phyloP scores from a whole-genome alignment of 805 yeast species.

The Ogataea nonfermentans region DNA sequence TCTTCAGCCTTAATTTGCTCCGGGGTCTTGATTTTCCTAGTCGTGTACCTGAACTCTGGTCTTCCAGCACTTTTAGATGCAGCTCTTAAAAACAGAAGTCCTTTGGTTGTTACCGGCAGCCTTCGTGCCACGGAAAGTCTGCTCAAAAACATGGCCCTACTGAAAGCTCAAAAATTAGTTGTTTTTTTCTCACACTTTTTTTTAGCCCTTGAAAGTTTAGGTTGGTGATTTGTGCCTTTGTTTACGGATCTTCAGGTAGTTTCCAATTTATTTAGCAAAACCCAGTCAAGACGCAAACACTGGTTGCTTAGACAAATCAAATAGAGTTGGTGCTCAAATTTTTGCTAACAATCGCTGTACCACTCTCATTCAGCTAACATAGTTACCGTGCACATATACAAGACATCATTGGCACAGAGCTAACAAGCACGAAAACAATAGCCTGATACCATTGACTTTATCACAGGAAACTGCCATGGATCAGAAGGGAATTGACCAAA shows the following conservation, averaged over 20 bases:
- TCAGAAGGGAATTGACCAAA: slow-evolving; percentile 65
- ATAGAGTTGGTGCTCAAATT: not conserved
- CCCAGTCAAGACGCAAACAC: too few relatives aligned
- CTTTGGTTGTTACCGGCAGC: not conserved
- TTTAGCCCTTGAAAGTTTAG: slow-evolving; percentile 3
- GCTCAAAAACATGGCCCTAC: slow-evolving; percentile 3
- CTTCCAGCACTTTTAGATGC: slow-evolving; percentile 2
- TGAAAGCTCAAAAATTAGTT: not conserved
- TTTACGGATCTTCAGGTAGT: slow-evolving; percentile 2
- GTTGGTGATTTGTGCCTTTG: slow-evolving; percentile 7
- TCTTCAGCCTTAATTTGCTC: slow-evolving; percentile 31
- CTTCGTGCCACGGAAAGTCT: not conserved
- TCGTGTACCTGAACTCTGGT: slow-evolving; percentile 31
- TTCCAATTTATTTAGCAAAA: not conserved
- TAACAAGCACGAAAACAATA: not conserved
- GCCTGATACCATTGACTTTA: not conserved
- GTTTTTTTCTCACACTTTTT: slow-evolving; percentile 8
- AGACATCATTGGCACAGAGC: not conserved
- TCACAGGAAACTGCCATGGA: slow-evolving; percentile 46
- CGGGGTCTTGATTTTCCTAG: slow-evolving; percentile 28
- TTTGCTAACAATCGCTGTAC: not conserved
- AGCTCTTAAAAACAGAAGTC: not conserved
- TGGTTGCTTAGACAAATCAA: too few relatives aligned
- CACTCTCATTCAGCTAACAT: not conserved
- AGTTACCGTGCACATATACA: not conserved